Evolutionary conservation across 768 basidiomycete genomes (phyloP), one percentile per base, ranked within the genome.

Genomic region (Lactarius evosmus): DNA sequence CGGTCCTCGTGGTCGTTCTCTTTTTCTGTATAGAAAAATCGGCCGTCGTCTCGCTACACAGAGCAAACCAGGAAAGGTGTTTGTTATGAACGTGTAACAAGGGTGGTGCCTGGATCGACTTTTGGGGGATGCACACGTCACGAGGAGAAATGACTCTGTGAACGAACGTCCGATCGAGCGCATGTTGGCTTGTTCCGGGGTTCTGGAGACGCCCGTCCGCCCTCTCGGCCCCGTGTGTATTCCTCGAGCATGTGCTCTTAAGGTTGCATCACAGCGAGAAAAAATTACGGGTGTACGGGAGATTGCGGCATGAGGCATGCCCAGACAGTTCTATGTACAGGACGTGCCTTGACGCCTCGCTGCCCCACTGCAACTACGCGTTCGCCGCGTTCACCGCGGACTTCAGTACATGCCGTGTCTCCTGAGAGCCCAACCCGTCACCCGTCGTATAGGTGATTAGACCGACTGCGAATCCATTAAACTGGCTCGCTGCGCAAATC

Each of bases 401-500:
- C 34, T 74, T 73, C 11, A 92, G 78, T 36, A 78, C 78, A 52
- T 73, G 73, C 65, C 83, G 76, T n/a, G 85, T 83, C 65, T 84
- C 85, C 46, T 73, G 75, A 41, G 76, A 78, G 9, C 78, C 83
- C 0, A 75, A 73, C 29, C 78, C 83, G 25, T 74, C 74, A 56
- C 91, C 89, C 61, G 82, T 78, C 41, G 91, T 93, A 73, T 95
- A 96, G 32, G 87, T 75, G 63, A 95, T 88, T 41, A 83, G 83
- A 77, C 89, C 90, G 53, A 88, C 74, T 71, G 91, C 83, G 71
- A 95, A 95, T 59, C 93, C 93, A 72, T 95, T 96, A 80, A 98
- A 98, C 77, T 88, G 89, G 76, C 91, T 94, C 58, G 97, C 94
- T 0, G 97, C 97, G 72, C 95, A 97, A 64, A 94, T 78, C n/a